Base-by-base conservation (phyloP, 805 yeast genomes). In the Diddensiella santjacobensis region DNA sequence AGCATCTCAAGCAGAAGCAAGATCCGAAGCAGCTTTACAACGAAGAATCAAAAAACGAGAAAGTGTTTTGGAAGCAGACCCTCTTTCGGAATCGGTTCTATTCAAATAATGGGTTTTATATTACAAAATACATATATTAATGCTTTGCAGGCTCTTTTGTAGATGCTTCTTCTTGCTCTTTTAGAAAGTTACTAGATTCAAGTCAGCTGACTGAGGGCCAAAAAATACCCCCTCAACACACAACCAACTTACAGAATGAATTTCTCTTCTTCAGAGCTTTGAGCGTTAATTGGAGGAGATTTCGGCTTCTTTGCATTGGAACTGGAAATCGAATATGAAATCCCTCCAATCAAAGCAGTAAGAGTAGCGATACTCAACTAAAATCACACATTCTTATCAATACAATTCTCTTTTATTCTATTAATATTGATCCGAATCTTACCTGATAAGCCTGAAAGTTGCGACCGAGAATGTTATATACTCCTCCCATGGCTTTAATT, bases 191-290 rank as follows among this genome's bases (percentile, higher is more conserved):
- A 66, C 71, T 75, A 62, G 35, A 26, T 40, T 23, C 38, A 37
- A 35, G 45, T 22, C 24, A 39, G 13, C 15, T 4, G 6, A 8
- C 15, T n/a, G 6, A 15, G 13, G 8, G 46, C 15, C 6, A 11
- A 41, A 18, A 40, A 35, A 2, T 17, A 31, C 20, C 10, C 10
- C 13, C 35, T 17, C 40, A 29, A 18, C 6, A 15, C 26, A 20
- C 10, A n/a, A 6, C 24, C 3, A 15, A 54, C 65, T 50, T 48
- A 63, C 59, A 61, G 52, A 51, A 90, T 83, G 73, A 85, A 90
- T 68, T 84, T 81, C 69, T 87, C 95, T 74, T 90, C 97, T 63
- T 88, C 97, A 58, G 88, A 81, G 44, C 89, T 78, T 48, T 80
- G 69, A 56, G 96, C 95, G 56, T 80, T 78, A 67, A 88, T 77